Evolutionary conservation across 305 asterid species (phyloP).

Genomic region (Fraxinus dipetala): DNA sequence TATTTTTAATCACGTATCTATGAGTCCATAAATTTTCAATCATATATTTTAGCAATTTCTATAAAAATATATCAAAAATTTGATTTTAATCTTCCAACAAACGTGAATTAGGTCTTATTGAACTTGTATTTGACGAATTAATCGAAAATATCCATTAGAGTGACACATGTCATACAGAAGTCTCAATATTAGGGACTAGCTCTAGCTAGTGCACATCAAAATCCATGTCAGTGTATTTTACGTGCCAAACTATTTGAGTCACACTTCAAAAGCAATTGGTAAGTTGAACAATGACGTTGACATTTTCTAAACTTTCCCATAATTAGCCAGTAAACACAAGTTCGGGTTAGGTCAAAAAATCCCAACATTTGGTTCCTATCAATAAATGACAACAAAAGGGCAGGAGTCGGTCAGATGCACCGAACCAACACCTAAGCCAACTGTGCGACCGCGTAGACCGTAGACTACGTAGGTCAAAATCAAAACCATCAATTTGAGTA

Average conservation of each 20-base stretch:
- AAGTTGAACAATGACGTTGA: neutral
- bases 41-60: too few relatives aligned
- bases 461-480: neutral
- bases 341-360: neutral
- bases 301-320: neutral
- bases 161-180: neutral
- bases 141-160: neutral
- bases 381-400: neutral
- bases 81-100: too few relatives aligned
- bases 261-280: neutral
- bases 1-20: too few relatives aligned
- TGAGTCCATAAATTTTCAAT: too few relatives aligned
- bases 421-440: neutral
- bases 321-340: neutral
- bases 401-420: neutral
- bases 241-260: neutral
- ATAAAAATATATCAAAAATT: too few relatives aligned
- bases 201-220: neutral
- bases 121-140: neutral
- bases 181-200: neutral
- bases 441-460: neutral
- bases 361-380: neutral
- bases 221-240: neutral
- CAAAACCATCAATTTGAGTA: neutral
- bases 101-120: neutral